Evolutionary conservation across 2,329 filamentous ascomycete genomes (phyloP).

Genomic region (Alternaria sp.): DNA sequence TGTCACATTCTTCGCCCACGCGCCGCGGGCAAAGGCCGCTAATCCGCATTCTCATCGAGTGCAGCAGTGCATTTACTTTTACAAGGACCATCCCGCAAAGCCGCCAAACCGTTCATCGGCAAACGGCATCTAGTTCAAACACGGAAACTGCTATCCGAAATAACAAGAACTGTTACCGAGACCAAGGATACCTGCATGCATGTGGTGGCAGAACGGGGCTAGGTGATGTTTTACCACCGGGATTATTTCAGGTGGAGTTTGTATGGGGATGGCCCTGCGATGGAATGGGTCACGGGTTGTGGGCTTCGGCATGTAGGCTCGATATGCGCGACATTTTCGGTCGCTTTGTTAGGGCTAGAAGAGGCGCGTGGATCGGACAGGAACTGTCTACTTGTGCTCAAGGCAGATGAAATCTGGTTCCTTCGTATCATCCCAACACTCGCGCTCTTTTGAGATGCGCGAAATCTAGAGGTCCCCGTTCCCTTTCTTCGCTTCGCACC

Average conservation of each 20-base stretch:
- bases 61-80: not conserved
- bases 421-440: not conserved
- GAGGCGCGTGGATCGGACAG: not conserved
- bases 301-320: not conserved
- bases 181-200: not conserved
- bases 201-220: not conserved
- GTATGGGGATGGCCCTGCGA: not conserved
- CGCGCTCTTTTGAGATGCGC: not conserved
- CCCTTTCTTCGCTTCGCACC: not conserved
- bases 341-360: not conserved
- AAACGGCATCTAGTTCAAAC: slow-evolving; percentile 1
- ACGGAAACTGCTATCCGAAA: not conserved
- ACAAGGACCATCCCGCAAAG: slow-evolving; percentile 2
- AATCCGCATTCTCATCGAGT: not conserved
- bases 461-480: not conserved
- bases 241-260: not conserved
- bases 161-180: not conserved
- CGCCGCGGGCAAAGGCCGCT: not conserved
- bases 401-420: not conserved
- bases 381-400: not conserved
- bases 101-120: slow-evolving; percentile 5
- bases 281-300: not conserved
- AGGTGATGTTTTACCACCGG: not conserved
- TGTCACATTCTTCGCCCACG: not conserved
- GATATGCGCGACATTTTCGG: not conserved